These are phyloP conservation scores for Rhynchosporium graminicola DNA, from an alignment of 2,329 filamentous ascomycete genomes.

Conservation along the genomic window DNA sequence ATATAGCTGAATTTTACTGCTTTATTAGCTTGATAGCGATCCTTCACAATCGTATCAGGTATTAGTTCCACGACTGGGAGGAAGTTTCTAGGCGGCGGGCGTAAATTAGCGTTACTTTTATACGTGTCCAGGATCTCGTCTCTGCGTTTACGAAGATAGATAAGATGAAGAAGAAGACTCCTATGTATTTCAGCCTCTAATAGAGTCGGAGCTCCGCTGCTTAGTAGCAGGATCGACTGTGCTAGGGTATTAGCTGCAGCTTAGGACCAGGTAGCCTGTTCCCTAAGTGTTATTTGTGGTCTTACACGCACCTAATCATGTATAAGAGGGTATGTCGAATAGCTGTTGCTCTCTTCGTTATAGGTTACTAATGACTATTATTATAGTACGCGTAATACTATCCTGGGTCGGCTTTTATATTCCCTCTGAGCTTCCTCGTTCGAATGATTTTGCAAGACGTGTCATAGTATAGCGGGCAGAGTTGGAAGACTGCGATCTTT, in stretches of 20 bases:
- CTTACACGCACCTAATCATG: constrained; percentile 41
- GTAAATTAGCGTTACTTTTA: background rate
- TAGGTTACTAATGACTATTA: constrained; percentile 24
- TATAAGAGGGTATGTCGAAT: constrained; percentile 41
- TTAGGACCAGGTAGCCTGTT: constrained; percentile 40
- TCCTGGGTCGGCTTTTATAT: constrained; percentile 15
- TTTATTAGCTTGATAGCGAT: constrained; percentile 20
- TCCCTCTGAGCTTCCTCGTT: no score
- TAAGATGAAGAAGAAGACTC: constrained; percentile 38
- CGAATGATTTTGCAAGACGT: no score
- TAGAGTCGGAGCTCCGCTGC: constrained; percentile 21
- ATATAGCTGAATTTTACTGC: constrained; percentile 39
- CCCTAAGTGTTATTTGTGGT: constrained; percentile 31
- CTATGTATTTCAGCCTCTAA: constrained; percentile 29
- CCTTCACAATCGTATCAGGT: no score
- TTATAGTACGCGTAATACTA: no score
- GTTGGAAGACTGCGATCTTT: constrained; percentile 8
- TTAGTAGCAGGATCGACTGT: constrained; percentile 36
- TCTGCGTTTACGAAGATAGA: constrained; percentile 30
- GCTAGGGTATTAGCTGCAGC: constrained; percentile 35
- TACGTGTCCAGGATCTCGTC: constrained; percentile 10
- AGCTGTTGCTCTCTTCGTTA: constrained; percentile 31
- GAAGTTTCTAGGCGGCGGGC: no score
- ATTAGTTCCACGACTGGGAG: constrained; percentile 1
- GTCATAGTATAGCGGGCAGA: constrained; percentile 27